phyloP scores from a whole-genome alignment of 441 rosid genomes.

The Isatis lusitanica region DNA sequence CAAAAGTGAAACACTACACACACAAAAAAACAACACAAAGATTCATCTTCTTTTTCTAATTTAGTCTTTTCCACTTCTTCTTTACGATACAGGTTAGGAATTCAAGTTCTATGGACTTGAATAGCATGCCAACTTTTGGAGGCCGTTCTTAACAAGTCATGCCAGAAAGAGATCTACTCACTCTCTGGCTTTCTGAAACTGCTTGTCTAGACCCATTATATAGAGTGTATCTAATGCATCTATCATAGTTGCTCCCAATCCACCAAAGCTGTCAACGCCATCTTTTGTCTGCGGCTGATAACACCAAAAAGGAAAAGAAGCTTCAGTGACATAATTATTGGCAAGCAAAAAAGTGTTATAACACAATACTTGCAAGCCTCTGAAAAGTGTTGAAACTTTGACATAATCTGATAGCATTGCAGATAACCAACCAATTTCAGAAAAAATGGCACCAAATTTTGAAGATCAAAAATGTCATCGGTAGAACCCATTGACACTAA shows the following conservation, averaged over 20 bases:
- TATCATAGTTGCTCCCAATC: conserved; percentile 91
- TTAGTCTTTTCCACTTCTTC: too few relatives aligned
- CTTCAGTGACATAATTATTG: background rate
- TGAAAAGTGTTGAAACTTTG: background rate
- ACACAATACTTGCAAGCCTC: background rate
- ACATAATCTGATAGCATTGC: background rate
- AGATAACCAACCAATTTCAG: background rate
- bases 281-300: conserved; percentile 83
- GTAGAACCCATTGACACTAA: background rate
- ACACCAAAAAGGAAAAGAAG: background rate
- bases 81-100: too few relatives aligned
- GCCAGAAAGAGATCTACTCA: conserved; percentile 43
- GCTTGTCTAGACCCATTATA: conserved; percentile 92
- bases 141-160: too few relatives aligned
- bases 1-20: too few relatives aligned
- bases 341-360: background rate
- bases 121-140: too few relatives aligned
- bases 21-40: too few relatives aligned
- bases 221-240: conserved; percentile 91
- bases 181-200: conserved; percentile 93
- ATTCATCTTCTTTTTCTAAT: too few relatives aligned
- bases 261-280: conserved; percentile 94
- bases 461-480: background rate
- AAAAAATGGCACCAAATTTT: background rate
- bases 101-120: too few relatives aligned